phyloP scores from a whole-genome alignment of 345 rosid species.

The Pistacia atlantica region DNA sequence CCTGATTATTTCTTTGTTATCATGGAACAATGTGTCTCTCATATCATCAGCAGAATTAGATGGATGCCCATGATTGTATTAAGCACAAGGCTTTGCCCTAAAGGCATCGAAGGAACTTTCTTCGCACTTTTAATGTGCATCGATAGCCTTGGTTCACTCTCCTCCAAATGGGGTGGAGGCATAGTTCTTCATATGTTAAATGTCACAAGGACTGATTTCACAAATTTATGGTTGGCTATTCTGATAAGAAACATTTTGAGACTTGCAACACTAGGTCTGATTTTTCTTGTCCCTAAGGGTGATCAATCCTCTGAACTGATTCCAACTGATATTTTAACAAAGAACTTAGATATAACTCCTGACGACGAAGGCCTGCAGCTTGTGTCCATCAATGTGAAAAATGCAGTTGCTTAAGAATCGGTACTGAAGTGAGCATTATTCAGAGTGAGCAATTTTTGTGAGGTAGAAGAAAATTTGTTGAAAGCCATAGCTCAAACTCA shows the following conservation, averaged over 20 bases:
- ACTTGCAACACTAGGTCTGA: constrained; percentile 56
- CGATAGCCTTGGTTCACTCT: constrained; percentile 62
- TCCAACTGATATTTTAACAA: constrained; percentile 34
- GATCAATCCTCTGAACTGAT: constrained; percentile 52
- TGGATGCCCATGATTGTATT: constrained; percentile 86
- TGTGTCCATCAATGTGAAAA: constrained; percentile 19
- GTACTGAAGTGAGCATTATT: neutral
- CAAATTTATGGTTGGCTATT: constrained; percentile 65
- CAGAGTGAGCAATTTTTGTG: neutral
- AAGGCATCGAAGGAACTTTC: constrained; percentile 81
- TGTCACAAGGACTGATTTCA: constrained; percentile 65
- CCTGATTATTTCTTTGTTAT: constrained; percentile 79
- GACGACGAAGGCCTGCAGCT: constrained; percentile 44
- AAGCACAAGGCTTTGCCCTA: constrained; percentile 74
- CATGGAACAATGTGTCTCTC: constrained; percentile 62
- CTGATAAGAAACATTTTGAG: constrained; percentile 61
- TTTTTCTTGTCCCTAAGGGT: constrained; percentile 63
- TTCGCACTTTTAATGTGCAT: constrained; percentile 81
- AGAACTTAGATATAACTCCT: constrained; percentile 4
- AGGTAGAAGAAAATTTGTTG: neutral
- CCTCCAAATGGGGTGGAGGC: constrained; percentile 76
- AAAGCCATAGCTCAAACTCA: neutral
- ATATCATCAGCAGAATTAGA: constrained; percentile 55
- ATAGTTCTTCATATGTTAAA: constrained; percentile 53
- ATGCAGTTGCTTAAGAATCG: neutral